phyloP scores from a whole-genome alignment of 495 filamentous ascomycete species.

The Hyaloscypha bicolor region DNA sequence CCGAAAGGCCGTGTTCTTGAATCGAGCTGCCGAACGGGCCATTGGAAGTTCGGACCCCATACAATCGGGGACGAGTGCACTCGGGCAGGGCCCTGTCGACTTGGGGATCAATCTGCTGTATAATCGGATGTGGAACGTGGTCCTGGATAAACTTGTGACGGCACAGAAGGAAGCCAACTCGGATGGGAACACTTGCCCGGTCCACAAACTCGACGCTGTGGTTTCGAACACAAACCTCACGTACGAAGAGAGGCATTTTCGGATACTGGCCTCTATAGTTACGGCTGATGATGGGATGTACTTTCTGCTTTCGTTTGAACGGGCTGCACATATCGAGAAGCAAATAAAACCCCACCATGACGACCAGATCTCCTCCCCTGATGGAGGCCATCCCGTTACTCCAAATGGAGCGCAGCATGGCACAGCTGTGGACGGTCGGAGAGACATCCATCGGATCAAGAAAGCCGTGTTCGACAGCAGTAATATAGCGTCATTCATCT shows the following conservation, averaged over 20 bases:
- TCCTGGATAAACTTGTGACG: slow-evolving; percentile 9
- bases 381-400: neutral
- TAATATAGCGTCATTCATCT: slow-evolving; percentile 11
- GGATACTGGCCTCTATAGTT: slow-evolving; percentile 11
- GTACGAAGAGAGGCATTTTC: slow-evolving; percentile 11
- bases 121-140: slow-evolving; percentile 2
- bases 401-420: neutral
- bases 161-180: neutral
- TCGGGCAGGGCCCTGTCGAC: slow-evolving; percentile 1
- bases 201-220: slow-evolving; percentile 14
- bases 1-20: slow-evolving; percentile 4
- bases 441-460: slow-evolving; percentile 18
- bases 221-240: neutral
- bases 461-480: slow-evolving; percentile 16
- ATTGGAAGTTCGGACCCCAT: slow-evolving; percentile 12
- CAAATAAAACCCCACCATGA: neutral
- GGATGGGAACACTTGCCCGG: neutral
- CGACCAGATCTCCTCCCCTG: neutral
- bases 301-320: slow-evolving; percentile 14
- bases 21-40: slow-evolving; percentile 15
- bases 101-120: slow-evolving; percentile 15
- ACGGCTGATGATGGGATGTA: slow-evolving; percentile 15
- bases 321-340: neutral
- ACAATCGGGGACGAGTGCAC: neutral
- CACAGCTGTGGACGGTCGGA: neutral